Conservation (phyloP, 1,284 basidiomycete genomes). For the Cystobasidium pallidum region DNA sequence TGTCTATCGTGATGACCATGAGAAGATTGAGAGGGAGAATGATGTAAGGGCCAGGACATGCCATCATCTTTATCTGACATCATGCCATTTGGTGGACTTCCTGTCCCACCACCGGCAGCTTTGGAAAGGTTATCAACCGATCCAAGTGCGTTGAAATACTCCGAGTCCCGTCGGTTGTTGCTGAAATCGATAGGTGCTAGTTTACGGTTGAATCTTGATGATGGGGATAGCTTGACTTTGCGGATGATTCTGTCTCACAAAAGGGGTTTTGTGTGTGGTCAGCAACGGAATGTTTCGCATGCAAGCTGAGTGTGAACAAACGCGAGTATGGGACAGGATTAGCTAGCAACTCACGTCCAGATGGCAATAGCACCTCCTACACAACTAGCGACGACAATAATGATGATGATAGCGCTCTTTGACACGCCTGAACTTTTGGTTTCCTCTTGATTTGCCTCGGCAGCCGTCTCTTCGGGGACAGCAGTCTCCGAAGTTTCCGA, state of each 20-base stretch:
- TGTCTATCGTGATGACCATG: slow-evolving; percentile 30
- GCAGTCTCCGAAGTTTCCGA: slow-evolving; percentile 20
- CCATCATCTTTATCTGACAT: slow-evolving; percentile 10
- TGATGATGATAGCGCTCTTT: slow-evolving; percentile 42
- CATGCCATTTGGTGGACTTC: slow-evolving; percentile 4
- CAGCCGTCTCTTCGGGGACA: slow-evolving; percentile 10
- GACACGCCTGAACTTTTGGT: slow-evolving; percentile 14
- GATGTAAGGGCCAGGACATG: slow-evolving; percentile 39
- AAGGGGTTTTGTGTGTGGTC: no score
- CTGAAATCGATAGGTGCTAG: slow-evolving; percentile 38
- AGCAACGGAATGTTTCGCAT: no score
- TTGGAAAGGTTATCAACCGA: slow-evolving; percentile 8
- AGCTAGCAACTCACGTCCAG: slow-evolving; percentile 40
- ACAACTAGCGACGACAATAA: slow-evolving; percentile 38
- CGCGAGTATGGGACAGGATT: no score
- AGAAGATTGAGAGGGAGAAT: slow-evolving; percentile 28
- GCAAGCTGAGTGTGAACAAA: no score
- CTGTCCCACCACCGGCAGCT: not conserved
- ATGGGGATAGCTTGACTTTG: slow-evolving; percentile 38
- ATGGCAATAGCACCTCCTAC: slow-evolving; percentile 43
- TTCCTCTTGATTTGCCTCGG: not conserved
- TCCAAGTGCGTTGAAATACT: slow-evolving; percentile 22
- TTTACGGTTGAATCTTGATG: slow-evolving; percentile 35
- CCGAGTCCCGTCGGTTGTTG: slow-evolving; percentile 16
- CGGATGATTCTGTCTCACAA: slow-evolving; percentile 43